phyloP scores from a whole-genome alignment of 164 flowering plant species.

The Dillenia turbinata region DNA sequence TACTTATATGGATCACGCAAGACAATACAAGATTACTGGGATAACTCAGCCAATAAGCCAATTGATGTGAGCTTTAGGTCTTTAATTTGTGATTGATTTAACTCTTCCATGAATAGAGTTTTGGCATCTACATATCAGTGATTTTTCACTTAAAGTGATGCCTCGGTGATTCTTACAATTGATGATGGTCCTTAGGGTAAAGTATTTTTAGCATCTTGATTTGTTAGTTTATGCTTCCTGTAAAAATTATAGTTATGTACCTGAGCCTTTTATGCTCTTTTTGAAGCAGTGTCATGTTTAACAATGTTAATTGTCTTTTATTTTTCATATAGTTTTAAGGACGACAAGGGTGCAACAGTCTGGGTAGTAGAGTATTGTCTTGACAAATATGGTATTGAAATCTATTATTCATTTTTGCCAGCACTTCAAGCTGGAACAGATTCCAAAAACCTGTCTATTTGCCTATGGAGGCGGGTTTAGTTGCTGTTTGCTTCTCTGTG shows the following conservation, averaged over 20 bases:
- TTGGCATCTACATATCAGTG: too few species aligned
- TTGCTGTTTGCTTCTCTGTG: neutral
- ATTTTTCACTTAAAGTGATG: too few species aligned
- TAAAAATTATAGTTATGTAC: too few species aligned
- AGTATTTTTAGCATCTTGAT: too few species aligned
- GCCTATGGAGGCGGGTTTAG: slow-evolving; percentile 27
- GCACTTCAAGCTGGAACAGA: slow-evolving; percentile 29
- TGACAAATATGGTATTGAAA: slow-evolving; percentile 14
- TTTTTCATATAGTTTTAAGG: slow-evolving; percentile 14
- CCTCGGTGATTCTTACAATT: too few species aligned
- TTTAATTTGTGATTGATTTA: too few species aligned
- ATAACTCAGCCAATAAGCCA: slow-evolving; percentile 20
- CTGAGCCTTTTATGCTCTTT: neutral
- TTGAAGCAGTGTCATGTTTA: neutral
- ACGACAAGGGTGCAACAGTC: slow-evolving; percentile 10
- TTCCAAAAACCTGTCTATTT: slow-evolving; percentile 20
- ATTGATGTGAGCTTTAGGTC: slow-evolving; percentile 16
- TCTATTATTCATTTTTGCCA: slow-evolving; percentile 20
- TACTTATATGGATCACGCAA: slow-evolving; percentile 9
- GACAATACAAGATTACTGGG: slow-evolving; percentile 15
- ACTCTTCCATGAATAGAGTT: neutral
- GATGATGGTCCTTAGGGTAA: too few species aligned
- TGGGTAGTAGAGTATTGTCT: slow-evolving; percentile 26
- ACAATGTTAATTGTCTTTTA: neutral
- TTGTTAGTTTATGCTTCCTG: too few species aligned